Conservation (phyloP, 305 asterid species). For the Fraxinus albicans region DNA sequence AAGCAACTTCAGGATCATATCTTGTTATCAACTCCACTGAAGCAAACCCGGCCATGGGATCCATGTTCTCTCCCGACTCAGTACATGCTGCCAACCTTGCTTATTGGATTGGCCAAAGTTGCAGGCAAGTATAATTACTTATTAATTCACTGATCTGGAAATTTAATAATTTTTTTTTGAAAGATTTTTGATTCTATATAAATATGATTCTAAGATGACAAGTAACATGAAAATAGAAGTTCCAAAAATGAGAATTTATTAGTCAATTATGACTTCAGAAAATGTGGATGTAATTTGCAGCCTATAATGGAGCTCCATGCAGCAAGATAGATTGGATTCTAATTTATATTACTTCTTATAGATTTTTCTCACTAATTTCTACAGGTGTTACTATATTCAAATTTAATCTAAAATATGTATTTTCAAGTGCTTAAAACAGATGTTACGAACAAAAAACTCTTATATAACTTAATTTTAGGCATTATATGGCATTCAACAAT, state of each 20-base stretch:
- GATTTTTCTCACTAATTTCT: background rate
- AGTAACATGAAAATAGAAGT: background rate
- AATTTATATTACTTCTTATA: background rate
- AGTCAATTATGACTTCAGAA: background rate
- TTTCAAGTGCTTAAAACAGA: background rate
- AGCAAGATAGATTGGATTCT: background rate
- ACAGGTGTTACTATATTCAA: background rate
- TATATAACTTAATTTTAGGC: background rate
- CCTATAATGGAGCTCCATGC: background rate
- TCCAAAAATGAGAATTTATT: background rate
- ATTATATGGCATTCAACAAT: background rate
- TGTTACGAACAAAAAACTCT: background rate
- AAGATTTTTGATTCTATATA: background rate
- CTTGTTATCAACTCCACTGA: slow-evolving; percentile 3
- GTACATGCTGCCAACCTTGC: slow-evolving; percentile 26
- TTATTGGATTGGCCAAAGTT: slow-evolving; percentile 37
- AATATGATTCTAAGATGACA: background rate
- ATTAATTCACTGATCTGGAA: background rate
- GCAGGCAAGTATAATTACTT: slow-evolving; percentile 32
- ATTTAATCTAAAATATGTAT: background rate
- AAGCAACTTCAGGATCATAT: background rate
- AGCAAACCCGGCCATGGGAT: slow-evolving; percentile 19
- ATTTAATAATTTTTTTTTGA: background rate
- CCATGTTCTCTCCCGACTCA: slow-evolving; percentile 20
- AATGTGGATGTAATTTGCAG: background rate